phyloP scores from a whole-genome alignment of 2,329 filamentous ascomycete species.

The Diaporthe caulivora region DNA sequence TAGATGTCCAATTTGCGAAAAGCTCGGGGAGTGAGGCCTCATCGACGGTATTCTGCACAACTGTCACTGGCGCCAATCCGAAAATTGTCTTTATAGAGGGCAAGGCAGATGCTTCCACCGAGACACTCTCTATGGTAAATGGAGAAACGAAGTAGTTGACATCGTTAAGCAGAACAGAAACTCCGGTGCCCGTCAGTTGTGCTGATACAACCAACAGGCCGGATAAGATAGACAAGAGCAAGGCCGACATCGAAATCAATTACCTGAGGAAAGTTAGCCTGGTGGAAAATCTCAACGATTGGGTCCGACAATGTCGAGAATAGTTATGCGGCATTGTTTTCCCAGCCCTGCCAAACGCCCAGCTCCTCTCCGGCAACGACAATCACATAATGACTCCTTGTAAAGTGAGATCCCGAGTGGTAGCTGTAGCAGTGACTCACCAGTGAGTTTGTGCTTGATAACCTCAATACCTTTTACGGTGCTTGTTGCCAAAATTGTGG shows the following conservation, averaged over 20 bases:
- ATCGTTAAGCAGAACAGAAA: not conserved
- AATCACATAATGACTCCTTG: no score
- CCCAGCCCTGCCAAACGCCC: not conserved
- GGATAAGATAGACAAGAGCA: not conserved
- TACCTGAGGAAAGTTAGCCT: no score
- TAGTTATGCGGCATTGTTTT: no score
- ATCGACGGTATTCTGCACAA: not conserved
- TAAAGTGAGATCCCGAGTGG: no score
- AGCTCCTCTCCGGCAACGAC: no score
- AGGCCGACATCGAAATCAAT: not conserved
- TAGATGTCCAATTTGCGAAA: not conserved
- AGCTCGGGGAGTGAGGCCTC: not conserved
- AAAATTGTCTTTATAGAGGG: not conserved
- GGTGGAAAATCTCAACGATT: no score
- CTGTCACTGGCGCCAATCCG: not conserved
- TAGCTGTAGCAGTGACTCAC: no score
- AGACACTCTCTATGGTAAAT: not conserved
- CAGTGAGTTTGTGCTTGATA: no score
- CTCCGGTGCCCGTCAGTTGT: not conserved
- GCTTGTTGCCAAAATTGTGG: no score
- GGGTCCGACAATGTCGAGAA: no score
- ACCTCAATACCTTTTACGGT: no score
- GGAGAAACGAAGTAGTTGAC: not conserved
- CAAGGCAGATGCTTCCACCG: not conserved
- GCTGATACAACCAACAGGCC: not conserved